A percentile compares a stretch with the other conserved stretches of the same genome.
These are phyloP conservation scores for Silene noctiflora DNA, from an alignment of 179 eudicot genomes.

Conservation along the genomic window DNA sequence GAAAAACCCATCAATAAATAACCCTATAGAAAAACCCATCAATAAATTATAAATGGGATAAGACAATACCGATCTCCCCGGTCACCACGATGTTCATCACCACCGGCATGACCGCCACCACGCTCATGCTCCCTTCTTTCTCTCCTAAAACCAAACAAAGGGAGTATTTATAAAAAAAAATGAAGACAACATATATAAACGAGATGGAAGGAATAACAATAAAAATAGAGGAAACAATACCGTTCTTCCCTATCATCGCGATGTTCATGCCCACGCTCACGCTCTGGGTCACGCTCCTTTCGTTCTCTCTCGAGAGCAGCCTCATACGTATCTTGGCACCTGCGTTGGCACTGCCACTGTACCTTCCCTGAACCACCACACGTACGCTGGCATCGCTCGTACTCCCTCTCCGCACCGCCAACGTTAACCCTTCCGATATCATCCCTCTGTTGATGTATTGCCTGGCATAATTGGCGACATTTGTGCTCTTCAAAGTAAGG, in stretches of 20 bases:
- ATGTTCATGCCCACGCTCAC: not conserved
- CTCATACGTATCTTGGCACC: conserved; percentile 26
- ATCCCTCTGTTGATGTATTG: not conserved
- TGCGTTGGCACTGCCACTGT: conserved; percentile 30
- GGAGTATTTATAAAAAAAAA: no score
- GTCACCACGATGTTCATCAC: conserved; percentile 2
- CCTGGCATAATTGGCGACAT: conserved; percentile 18
- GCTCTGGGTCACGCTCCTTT: not conserved
- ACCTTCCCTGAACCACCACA: conserved; percentile 22
- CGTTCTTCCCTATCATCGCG: not conserved
- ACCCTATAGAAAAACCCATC: no score
- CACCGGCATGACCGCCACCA: not conserved
- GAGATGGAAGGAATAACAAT: no score
- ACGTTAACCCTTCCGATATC: not conserved
- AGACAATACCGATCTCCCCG: conserved; percentile 19
- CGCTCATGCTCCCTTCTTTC: conserved; percentile 1
- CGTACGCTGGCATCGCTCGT: conserved; percentile 27
- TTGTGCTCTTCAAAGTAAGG: conserved; percentile 33
- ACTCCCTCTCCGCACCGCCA: conserved; percentile 18
- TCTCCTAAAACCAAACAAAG: not conserved
- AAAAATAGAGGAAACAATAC: not conserved
- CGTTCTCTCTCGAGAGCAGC: conserved; percentile 19
- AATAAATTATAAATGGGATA: not conserved
- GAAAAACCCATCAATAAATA: no score
- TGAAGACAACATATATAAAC: no score